A percentile compares a stretch with the other conserved stretches of the same genome.
phyloP scores from a whole-genome alignment of 2,329 filamentous ascomycete species.

The Venturia asperata region DNA sequence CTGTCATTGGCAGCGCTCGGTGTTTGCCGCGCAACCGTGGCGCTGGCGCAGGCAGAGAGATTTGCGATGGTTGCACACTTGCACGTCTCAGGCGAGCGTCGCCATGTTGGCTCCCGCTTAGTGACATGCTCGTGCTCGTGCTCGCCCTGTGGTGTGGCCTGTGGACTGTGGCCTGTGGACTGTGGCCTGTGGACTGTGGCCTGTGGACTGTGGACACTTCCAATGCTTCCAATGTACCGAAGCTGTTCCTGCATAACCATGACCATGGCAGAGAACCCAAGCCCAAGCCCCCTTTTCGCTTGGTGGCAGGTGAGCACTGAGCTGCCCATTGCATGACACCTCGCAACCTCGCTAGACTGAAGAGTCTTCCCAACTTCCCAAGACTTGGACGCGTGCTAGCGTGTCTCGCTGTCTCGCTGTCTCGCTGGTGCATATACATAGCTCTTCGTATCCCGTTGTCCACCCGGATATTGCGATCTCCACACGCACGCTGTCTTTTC shows the following conservation, averaged over 20 bases:
- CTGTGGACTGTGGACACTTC: too few relatives aligned
- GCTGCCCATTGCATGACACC: too few relatives aligned
- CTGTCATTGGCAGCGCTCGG: not conserved
- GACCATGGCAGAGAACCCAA: not conserved
- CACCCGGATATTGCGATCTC: not conserved
- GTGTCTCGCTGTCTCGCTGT: not conserved
- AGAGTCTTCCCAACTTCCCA: not conserved
- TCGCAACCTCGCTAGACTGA: too few relatives aligned
- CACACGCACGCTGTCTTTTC: not conserved
- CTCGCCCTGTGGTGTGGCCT: too few relatives aligned
- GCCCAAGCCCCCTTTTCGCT: not conserved
- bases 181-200: not conserved
- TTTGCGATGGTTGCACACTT: not conserved
- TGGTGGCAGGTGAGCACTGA: too few relatives aligned
- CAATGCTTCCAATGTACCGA: not conserved
- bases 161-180: too few relatives aligned
- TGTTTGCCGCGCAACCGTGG: not conserved
- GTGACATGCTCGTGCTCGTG: not conserved
- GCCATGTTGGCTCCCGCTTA: not conserved
- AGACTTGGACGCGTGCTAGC: not conserved
- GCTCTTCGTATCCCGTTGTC: not conserved
- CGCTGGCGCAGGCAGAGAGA: not conserved
- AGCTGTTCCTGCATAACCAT: not conserved
- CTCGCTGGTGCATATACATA: conserved; percentile 1
- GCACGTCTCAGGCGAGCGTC: conserved; percentile 5